Evolutionary conservation across 768 basidiomycete species (phyloP), one percentile per base, ranked within the genome.

Genomic region (Leccinum ochraceum): DNA sequence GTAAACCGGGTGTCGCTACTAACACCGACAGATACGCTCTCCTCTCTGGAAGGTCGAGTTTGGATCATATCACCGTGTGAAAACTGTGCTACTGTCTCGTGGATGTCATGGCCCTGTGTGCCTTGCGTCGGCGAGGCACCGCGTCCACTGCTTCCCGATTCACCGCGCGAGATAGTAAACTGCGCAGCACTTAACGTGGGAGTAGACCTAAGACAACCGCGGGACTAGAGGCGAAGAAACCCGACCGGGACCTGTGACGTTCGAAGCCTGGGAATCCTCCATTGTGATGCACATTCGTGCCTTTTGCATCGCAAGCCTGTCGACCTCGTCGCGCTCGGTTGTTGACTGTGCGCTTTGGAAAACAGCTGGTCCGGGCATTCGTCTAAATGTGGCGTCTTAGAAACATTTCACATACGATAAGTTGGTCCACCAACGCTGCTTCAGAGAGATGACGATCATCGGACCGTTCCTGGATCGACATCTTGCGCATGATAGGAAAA

Each of bases 371-470:
- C 16, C 6, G 2, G n/a, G 3, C 14, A 17, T 32, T 30, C 7
- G 65, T 28, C 67, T 69, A 46, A 39, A 53, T 14, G 2, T 16
- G 8, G 20, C 17, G 9, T 68, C 52, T 24, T 24, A 63, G 30
- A 61, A 28, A 16, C 11, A 4, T 34, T 2, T 24, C 7, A 11
- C 17, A 9, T 4, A 28, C 1, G 14, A 34, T 10, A 46, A 54
- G n/a, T 37, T 3, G 24, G 53, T 26, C 10, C 14, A 67, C 65
- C 2, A 28, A 69, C 65, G n/a, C 26, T 2, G 16, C 16, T 20
- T 53, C n/a, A 17, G 54, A 32, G 17, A 11, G 17, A 37, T 11
- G 22, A 10, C 11, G 56, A 14, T 59, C 30, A n/a, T 50, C 9
- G 9, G 11, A 16, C n/a, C 32, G 48, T 39, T 57, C 39, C 24